Evolutionary conservation across 345 rosid species (phyloP).

Genomic region (Bruguiera sexangula): DNA sequence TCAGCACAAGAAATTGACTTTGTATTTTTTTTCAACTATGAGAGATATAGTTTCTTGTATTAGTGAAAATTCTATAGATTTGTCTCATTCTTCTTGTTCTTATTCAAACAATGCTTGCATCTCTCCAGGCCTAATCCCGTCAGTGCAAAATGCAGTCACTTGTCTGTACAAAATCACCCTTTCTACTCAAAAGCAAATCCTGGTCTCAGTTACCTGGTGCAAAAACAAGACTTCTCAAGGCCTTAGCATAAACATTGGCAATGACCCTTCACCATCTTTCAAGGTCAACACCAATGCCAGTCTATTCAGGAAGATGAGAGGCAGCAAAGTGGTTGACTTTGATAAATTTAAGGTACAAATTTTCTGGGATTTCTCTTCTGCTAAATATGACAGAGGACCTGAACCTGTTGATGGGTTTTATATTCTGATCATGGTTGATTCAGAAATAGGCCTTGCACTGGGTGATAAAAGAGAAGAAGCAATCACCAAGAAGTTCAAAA

Average conservation of each 20-base stretch:
- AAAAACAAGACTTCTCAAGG: slow-evolving; percentile 48
- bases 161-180: slow-evolving; percentile 51
- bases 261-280: slow-evolving; percentile 50
- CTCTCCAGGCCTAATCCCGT: slow-evolving; percentile 53
- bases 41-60: slow-evolving; percentile 84
- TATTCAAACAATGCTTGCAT: slow-evolving; percentile 53
- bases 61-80: slow-evolving; percentile 67
- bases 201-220: slow-evolving; percentile 50
- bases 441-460: slow-evolving; percentile 56
- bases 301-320: slow-evolving; percentile 72
- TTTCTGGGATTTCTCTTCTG: slow-evolving; percentile 78
- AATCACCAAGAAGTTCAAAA: slow-evolving; percentile 38
- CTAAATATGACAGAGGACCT: slow-evolving; percentile 54
- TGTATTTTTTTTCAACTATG: slow-evolving; percentile 37
- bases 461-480: slow-evolving; percentile 58
- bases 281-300: slow-evolving; percentile 59
- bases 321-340: slow-evolving; percentile 57
- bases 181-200: slow-evolving; percentile 32
- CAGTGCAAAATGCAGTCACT: slow-evolving; percentile 58
- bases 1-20: slow-evolving; percentile 2
- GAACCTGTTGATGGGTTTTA: slow-evolving; percentile 69
- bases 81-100: slow-evolving; percentile 59
- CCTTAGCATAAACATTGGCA: slow-evolving; percentile 51
- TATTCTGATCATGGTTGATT: slow-evolving; percentile 58
- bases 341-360: slow-evolving; percentile 49